A percentile compares a stretch with the other conserved stretches of the same genome.
Conservation (phyloP, 2,329 filamentous ascomycete species). For the Dactylonectria estremocensis region DNA sequence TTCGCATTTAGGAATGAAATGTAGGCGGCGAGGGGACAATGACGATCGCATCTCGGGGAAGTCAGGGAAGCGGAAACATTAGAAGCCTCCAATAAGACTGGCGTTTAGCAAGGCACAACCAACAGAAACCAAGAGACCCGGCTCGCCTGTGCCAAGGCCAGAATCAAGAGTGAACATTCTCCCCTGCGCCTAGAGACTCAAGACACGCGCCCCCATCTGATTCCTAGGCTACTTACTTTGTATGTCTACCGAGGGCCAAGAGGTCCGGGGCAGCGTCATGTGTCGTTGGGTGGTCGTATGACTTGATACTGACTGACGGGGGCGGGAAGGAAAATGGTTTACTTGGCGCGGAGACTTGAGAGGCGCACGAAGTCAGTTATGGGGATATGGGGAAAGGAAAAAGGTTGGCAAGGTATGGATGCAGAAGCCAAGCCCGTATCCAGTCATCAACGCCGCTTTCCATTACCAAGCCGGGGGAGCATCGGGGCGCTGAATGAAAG, state of each 20-base stretch:
- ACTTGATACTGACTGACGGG: not conserved
- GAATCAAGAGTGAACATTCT: not conserved
- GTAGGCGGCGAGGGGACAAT: not conserved
- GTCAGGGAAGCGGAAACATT: slow-evolving; percentile 7
- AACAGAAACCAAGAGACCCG: slow-evolving; percentile 1
- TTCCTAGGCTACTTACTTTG: not conserved
- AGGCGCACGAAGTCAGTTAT: too few relatives aligned
- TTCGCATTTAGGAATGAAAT: not conserved
- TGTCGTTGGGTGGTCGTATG: not conserved
- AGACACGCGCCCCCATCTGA: not conserved
- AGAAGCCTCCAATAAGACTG: slow-evolving; percentile 30
- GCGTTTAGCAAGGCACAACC: not conserved
- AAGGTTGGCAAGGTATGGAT: not conserved
- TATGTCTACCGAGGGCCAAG: not conserved
- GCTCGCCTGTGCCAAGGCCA: not conserved
- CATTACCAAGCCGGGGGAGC: not conserved
- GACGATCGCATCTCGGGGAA: slow-evolving; percentile 9
- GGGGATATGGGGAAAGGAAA: too few relatives aligned
- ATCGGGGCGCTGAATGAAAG: not conserved
- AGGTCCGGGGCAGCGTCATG: not conserved
- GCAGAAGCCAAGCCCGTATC: not conserved
- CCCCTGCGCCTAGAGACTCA: not conserved
- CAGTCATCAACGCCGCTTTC: not conserved
- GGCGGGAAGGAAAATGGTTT: not conserved
- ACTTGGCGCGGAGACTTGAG: too few relatives aligned